Evolutionary conservation across 1,284 basidiomycete genomes (phyloP).

Genomic region (Trametes versicolor): DNA sequence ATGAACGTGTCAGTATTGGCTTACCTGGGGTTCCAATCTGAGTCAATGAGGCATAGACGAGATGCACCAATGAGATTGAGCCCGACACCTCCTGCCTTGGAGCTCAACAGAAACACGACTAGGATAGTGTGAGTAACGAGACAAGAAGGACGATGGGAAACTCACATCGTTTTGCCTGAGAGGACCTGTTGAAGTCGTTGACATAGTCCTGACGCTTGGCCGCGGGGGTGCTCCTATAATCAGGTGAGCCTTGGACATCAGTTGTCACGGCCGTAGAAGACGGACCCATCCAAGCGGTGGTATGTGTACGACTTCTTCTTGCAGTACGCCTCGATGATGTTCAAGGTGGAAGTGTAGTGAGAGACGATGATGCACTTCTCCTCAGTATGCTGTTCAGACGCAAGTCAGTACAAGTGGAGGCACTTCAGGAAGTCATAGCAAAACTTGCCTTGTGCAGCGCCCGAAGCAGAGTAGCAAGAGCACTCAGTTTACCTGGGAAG

Average conservation of each 20-base stretch:
- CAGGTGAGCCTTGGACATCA: constrained; percentile 14
- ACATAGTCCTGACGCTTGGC: constrained; percentile 87
- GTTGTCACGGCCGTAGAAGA: background rate
- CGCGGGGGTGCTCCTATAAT: constrained; percentile 76
- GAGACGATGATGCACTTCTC: constrained; percentile 96
- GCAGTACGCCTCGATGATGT: constrained; percentile 91
- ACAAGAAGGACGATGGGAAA: background rate
- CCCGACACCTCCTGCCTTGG: constrained; percentile 96
- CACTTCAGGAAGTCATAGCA: background rate
- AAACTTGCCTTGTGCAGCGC: constrained; percentile 64
- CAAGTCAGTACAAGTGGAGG: background rate
- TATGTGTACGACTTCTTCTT: constrained; percentile 81
- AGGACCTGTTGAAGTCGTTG: constrained; percentile 82
- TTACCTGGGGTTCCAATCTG: constrained; percentile 96
- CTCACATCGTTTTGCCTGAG: constrained; percentile 74
- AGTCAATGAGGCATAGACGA: constrained; percentile 86
- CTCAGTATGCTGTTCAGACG: constrained; percentile 65
- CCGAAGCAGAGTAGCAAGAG: constrained; percentile 79
- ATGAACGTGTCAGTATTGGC: too few species aligned
- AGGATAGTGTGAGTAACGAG: background rate
- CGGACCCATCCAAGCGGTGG: constrained; percentile 89
- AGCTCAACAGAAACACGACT: constrained; percentile 94
- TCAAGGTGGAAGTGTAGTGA: constrained; percentile 91
- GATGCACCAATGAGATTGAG: constrained; percentile 94
- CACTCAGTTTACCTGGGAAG: constrained; percentile 80